phyloP scores from a whole-genome alignment of 2,329 filamentous ascomycete genomes.

The Alternaria brassicicola region DNA sequence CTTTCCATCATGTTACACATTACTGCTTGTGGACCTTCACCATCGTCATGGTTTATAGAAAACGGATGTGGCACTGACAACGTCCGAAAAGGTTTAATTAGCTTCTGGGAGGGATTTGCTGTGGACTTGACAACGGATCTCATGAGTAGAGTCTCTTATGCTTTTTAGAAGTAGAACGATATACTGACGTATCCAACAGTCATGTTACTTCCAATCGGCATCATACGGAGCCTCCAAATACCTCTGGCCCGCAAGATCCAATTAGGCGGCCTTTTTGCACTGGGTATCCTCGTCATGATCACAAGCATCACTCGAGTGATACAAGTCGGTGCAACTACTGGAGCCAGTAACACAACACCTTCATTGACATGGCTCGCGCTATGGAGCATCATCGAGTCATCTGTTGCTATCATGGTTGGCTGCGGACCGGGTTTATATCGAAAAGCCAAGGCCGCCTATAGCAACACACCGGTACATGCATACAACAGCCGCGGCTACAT shows the following conservation, averaged over 20 bases:
- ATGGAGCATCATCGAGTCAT: slow-evolving; percentile 43
- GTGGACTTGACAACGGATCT: slow-evolving; percentile 46
- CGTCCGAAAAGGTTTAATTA: slow-evolving; percentile 48
- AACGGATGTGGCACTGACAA: slow-evolving; percentile 3
- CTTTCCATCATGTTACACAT: slow-evolving; percentile 33
- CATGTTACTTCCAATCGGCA: slow-evolving; percentile 15
- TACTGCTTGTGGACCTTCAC: not conserved
- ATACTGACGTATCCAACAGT: slow-evolving; percentile 5
- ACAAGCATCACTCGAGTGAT: slow-evolving; percentile 31
- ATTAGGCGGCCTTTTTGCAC: slow-evolving; percentile 33
- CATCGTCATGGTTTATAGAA: not conserved
- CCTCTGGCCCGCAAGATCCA: slow-evolving; percentile 21
- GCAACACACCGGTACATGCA: not conserved
- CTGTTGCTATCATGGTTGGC: slow-evolving; percentile 36
- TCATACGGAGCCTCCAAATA: slow-evolving; percentile 20
- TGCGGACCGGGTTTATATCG: slow-evolving; percentile 18
- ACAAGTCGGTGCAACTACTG: slow-evolving; percentile 33
- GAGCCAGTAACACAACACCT: slow-evolving; percentile 23
- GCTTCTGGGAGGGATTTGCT: slow-evolving; percentile 40
- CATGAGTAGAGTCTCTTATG: slow-evolving; percentile 27
- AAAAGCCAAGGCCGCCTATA: not conserved
- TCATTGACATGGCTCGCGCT: slow-evolving; percentile 42
- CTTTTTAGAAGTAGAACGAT: not conserved
- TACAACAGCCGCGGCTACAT: not conserved
- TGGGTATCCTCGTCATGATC: slow-evolving; percentile 25